Percentiles rank a stretch among this genome's conserved stretches.
Evolutionary conservation across 164 flowering plant species (phyloP).

Genomic region (Berberis vulgaris): DNA sequence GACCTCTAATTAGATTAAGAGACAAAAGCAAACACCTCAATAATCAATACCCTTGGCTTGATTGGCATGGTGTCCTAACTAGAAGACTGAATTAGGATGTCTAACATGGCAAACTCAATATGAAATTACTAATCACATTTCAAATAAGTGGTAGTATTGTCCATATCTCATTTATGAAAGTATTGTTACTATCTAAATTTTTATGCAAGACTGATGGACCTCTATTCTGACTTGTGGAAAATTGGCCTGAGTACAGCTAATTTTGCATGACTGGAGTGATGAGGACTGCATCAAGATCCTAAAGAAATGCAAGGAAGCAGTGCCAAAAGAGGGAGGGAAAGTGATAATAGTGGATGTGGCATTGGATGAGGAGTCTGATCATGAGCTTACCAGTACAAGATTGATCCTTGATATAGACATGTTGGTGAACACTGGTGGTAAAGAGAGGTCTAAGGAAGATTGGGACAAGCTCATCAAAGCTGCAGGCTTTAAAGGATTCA

Average conservation of each 20-base stretch:
- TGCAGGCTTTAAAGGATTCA: slow-evolving; percentile 7
- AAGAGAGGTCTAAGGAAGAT: slow-evolving; percentile 11
- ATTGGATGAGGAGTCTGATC: slow-evolving; percentile 6
- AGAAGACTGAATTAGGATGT: no score
- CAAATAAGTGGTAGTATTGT: no score
- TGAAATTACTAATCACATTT: no score
- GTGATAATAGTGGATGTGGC: slow-evolving; percentile 12
- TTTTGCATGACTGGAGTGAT: slow-evolving; percentile 16
- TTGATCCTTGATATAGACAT: slow-evolving; percentile 10
- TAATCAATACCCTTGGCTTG: no score
- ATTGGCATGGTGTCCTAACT: no score
- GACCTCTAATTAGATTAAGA: no score
- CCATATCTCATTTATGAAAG: no score
- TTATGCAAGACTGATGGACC: background rate
- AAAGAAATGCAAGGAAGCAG: slow-evolving; percentile 6
- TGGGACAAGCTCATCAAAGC: slow-evolving; percentile 7
- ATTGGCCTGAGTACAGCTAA: background rate
- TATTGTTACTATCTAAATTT: background rate
- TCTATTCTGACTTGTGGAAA: background rate
- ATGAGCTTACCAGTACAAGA: slow-evolving; percentile 8
- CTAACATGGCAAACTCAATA: no score
- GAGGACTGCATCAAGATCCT: slow-evolving; percentile 11
- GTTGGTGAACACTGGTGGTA: slow-evolving; percentile 12
- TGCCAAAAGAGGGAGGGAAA: slow-evolving; percentile 10
- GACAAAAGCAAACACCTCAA: no score